Percentiles rank a stretch among this genome's conserved stretches.
These are phyloP conservation scores for Chrysanthemum lavandulifolium DNA, from an alignment of 129 eudicot species.

Conservation along the genomic window DNA sequence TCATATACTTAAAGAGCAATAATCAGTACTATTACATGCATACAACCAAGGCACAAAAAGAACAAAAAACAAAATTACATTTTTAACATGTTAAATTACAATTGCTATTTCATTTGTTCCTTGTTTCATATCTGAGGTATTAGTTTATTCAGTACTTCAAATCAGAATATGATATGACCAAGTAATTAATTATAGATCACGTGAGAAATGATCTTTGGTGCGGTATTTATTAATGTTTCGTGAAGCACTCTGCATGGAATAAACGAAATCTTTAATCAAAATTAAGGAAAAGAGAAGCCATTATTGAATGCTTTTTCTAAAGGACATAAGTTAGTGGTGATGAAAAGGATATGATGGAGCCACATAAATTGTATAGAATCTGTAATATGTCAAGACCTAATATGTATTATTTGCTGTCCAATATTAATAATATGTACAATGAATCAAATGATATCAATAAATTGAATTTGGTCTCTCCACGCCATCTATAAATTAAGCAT, in stretches of 20 bases:
- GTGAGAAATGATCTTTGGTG: background rate
- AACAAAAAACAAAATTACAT: background rate
- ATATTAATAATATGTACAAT: background rate
- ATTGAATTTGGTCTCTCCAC: no score
- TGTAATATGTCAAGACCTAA: no score
- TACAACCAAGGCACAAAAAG: no score
- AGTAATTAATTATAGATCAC: no score
- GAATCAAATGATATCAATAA: background rate
- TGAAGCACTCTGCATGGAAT: slow-evolving; percentile 24
- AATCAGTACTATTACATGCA: no score
- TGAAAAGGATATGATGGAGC: slow-evolving; percentile 18
- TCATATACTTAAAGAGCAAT: no score
- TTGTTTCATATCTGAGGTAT: no score
- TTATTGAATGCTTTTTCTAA: slow-evolving; percentile 15
- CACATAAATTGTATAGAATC: slow-evolving; percentile 14
- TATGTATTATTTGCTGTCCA: background rate
- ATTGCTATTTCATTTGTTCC: no score
- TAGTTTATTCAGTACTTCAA: no score
- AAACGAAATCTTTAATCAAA: slow-evolving; percentile 14
- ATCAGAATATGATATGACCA: no score
- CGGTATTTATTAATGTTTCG: slow-evolving; percentile 1
- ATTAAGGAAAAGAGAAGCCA: slow-evolving; percentile 15
- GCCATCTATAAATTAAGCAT: no score
- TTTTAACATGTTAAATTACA: no score
- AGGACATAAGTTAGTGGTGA: slow-evolving; percentile 15